phyloP scores from a whole-genome alignment of 1,284 basidiomycete species.

The Lentinula novae-zelandiae region DNA sequence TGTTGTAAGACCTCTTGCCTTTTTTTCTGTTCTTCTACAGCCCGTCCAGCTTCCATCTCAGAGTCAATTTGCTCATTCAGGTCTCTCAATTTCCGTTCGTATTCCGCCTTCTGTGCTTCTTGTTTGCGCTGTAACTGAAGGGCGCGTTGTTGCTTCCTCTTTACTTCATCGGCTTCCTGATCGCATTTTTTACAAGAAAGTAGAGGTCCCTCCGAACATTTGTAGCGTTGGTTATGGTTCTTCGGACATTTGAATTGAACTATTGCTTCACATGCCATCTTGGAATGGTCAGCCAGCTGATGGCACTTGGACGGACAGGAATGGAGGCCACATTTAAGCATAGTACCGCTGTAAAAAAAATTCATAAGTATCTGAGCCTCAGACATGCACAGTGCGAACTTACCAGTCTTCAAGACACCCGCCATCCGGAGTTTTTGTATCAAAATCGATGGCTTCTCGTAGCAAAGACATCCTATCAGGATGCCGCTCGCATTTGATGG shows the following conservation, averaged over 20 bases:
- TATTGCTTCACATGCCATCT: conserved; percentile 24
- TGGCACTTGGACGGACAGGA: conserved; percentile 55
- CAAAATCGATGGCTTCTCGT: conserved; percentile 42
- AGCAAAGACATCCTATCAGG: conserved; percentile 36
- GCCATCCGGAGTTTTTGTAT: conserved; percentile 51
- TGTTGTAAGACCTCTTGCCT: conserved; percentile 24
- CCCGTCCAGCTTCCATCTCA: conserved; percentile 21
- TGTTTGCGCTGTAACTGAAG: conserved; percentile 28
- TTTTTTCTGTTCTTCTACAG: conserved; percentile 25
- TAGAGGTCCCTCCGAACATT: conserved; percentile 27
- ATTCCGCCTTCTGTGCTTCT: conserved; percentile 29
- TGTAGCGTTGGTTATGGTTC: conserved; percentile 26
- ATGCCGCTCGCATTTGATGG: conserved; percentile 53
- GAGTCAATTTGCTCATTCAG: conserved; percentile 29
- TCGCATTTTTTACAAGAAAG: conserved; percentile 30
- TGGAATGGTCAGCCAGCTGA: conserved; percentile 36
- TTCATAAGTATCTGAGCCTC: neutral
- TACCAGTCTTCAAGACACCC: conserved; percentile 43
- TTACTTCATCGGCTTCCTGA: conserved; percentile 24
- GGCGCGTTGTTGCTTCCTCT: conserved; percentile 26
- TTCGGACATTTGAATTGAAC: conserved; percentile 17
- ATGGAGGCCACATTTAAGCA: conserved; percentile 48
- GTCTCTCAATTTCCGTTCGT: conserved; percentile 26
- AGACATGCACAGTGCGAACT: conserved; percentile 12
- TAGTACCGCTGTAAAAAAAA: conserved; percentile 31